These are phyloP conservation scores for Tetrapyrgos nigripes DNA, from an alignment of 1,284 basidiomycete genomes.

Conservation along the genomic window DNA sequence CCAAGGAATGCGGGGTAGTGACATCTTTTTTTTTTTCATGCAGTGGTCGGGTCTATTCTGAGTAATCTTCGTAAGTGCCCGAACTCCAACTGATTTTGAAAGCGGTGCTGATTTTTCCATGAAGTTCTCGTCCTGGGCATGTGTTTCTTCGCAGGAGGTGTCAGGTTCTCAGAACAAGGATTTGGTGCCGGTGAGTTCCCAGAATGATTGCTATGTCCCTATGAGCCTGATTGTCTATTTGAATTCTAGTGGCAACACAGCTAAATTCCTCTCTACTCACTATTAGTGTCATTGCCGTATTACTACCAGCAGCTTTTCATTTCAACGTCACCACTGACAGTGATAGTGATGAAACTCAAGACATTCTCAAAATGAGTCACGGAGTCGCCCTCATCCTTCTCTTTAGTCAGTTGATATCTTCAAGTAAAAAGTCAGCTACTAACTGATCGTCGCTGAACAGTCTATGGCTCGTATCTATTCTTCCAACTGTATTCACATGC, in stretches of 20 bases:
- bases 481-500: conserved; percentile 92
- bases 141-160: conserved; percentile 79
- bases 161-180: conserved; percentile 74
- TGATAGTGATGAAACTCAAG: conserved; percentile 38
- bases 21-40: conserved; percentile 25
- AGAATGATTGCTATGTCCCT: conserved; percentile 3
- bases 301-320: conserved; percentile 77
- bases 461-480: conserved; percentile 76
- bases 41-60: conserved; percentile 85
- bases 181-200: conserved; percentile 66
- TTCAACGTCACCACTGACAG: conserved; percentile 40
- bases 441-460: conserved; percentile 38
- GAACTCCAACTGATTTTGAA: not conserved
- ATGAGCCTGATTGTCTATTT: conserved; percentile 13
- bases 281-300: conserved; percentile 80
- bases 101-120: conserved; percentile 10
- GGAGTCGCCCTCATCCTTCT: conserved; percentile 85
- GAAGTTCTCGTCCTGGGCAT: conserved; percentile 83
- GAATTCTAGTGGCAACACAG: conserved; percentile 69
- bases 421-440: not conserved
- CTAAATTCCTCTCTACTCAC: conserved; percentile 83
- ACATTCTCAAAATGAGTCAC: conserved; percentile 79
- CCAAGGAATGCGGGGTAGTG: not conserved
- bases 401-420: conserved; percentile 59
- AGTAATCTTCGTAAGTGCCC: conserved; percentile 70